Base-by-base conservation (phyloP, 495 filamentous ascomycete species). In the Talaromyces thailandensis region DNA sequence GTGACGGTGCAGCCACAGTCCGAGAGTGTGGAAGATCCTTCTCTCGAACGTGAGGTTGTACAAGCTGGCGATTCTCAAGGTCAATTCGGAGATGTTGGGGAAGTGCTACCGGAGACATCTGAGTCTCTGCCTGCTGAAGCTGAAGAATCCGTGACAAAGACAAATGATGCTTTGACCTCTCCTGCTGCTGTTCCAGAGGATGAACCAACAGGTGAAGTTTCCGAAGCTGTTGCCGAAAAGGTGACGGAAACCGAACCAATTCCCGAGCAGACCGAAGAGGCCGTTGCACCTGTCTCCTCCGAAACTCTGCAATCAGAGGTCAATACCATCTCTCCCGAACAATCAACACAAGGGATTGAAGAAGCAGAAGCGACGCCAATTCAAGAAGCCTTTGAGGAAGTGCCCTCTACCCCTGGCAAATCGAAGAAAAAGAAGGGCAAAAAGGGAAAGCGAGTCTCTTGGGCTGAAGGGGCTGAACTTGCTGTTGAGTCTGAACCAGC, bases 341-440 rank as follows among this genome's bases (percentile, higher is more conserved):
- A 35, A n/a, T 28, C 23, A 43, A 16, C 31, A 29, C 26, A 45
- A 24, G 57, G 16, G 5, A 24, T 14, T 21, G 23, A 43, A 28
- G 37, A 3, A 29, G 37, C 24, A 28, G 57, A 59, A 26, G 16
- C 43, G 23, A 52, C 25, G 16, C n/a, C 43, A 35, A 43, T 0
- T 4, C 23, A 52, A 37, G 64, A 69, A 53, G 32, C 21, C 4
- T 28, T 60, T 45, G 62, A 67, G n/a, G 28, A 63, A 25, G 61
- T 64, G 21, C 21, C 50, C 14, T 37, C 7, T 40, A 56, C 57
- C 31, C 52, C 62, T 24, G 64, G 65, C 43, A 70, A 74, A 64
- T 67, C 69, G 11, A 75, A 75, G 64, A 75, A 73, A 56, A 64
- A 73, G 43, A 64, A 63, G 40, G 45, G 62, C 40, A 65, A 67